Evolutionary conservation across 2,329 filamentous ascomycete genomes (phyloP).

Genomic region (Botrytis paeoniae): DNA sequence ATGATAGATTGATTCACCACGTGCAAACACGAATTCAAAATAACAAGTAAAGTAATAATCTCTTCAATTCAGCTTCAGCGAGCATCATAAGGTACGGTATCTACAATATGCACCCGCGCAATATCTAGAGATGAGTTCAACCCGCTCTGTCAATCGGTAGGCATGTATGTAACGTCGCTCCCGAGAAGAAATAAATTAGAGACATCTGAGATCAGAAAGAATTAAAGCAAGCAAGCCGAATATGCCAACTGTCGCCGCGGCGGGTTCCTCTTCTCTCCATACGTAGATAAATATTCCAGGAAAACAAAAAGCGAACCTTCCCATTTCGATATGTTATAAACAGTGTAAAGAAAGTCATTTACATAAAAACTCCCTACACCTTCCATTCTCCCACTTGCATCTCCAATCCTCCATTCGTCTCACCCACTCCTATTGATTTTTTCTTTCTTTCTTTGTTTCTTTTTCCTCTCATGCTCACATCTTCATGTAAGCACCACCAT

Average conservation of each 20-base stretch:
- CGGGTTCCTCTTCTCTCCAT: neutral
- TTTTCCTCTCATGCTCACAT: neutral
- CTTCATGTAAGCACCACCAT: constrained; percentile 5
- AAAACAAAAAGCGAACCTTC: neutral
- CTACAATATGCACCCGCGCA: neutral
- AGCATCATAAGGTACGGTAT: neutral
- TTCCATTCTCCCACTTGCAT: neutral
- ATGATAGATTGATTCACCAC: neutral
- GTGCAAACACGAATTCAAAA: neutral
- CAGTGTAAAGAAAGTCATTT: constrained; percentile 7
- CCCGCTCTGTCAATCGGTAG: neutral
- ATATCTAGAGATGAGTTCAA: neutral
- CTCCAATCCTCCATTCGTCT: neutral
- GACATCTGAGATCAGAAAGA: neutral
- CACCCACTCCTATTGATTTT: neutral
- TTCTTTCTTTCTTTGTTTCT: neutral
- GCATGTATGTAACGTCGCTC: neutral
- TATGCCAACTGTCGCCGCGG: neutral
- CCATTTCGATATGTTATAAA: neutral
- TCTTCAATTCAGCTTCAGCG: neutral
- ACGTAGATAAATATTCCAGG: neutral
- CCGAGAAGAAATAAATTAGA: neutral
- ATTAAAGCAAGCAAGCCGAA: neutral
- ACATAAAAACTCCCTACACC: constrained; percentile 4
- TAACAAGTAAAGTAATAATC: neutral